A percentile compares a stretch with the other conserved stretches of the same genome.
These are phyloP conservation scores for Rubus parviflorus DNA, from an alignment of 306 rosid genomes.

Conservation along the genomic window DNA sequence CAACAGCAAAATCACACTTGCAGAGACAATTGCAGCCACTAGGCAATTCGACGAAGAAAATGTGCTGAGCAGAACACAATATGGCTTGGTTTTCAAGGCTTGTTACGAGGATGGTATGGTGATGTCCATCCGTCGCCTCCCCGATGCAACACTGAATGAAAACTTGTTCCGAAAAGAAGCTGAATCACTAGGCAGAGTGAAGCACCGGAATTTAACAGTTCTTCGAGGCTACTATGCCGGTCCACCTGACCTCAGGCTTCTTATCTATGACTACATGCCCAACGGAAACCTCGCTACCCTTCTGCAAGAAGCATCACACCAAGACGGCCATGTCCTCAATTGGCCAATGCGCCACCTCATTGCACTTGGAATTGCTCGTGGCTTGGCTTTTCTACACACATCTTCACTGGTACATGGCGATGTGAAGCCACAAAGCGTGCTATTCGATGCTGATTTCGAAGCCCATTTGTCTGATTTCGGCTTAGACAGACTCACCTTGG, in stretches of 20 bases:
- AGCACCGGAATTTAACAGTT: conserved; percentile 82
- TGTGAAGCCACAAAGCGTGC: conserved; percentile 77
- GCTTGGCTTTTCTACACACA: conserved; percentile 80
- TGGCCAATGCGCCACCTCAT: conserved; percentile 99
- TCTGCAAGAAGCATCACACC: conserved; percentile 97
- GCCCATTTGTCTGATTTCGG: conserved; percentile 96
- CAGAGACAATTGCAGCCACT: conserved; percentile 84
- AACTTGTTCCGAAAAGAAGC: conserved; percentile 87
- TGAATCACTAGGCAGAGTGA: conserved; percentile 69
- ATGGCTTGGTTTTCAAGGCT: conserved; percentile 85
- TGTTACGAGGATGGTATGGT: conserved; percentile 91
- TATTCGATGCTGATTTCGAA: conserved; percentile 92
- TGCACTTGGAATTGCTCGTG: conserved; percentile 91
- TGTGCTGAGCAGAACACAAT: conserved; percentile 81
- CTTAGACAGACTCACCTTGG: conserved; percentile 53
- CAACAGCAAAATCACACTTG: conserved; percentile 79
- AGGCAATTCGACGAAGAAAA: conserved; percentile 94
- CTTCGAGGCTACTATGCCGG: conserved; percentile 92
- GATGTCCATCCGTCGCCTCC: conserved; percentile 82
- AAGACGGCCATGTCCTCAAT: conserved; percentile 92
- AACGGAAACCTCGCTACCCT: conserved; percentile 96
- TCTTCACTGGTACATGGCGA: conserved; percentile 74
- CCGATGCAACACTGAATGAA: conserved; percentile 66
- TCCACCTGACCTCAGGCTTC: conserved; percentile 71
- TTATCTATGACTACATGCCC: conserved; percentile 91